A percentile compares a stretch with the other conserved stretches of the same genome.
These are phyloP conservation scores for Russula olivacea DNA, from an alignment of 768 basidiomycete species.

Conservation along the genomic window DNA sequence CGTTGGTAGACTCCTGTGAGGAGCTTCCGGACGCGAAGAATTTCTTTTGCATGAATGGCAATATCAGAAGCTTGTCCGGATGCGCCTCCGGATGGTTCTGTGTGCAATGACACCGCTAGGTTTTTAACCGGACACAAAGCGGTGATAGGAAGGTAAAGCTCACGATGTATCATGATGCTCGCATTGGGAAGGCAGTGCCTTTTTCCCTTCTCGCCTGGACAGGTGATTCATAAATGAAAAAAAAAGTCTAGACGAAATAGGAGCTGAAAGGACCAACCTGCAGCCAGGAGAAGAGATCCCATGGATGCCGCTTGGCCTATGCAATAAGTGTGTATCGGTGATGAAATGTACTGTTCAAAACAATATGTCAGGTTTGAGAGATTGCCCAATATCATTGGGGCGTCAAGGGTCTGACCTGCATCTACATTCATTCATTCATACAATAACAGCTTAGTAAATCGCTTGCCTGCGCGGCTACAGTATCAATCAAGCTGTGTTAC, in stretches of 20 bases:
- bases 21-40: conserved; percentile 77
- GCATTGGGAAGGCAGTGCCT: conserved; percentile 89
- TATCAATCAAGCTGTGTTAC: conserved; percentile 25
- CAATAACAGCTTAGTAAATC: not conserved
- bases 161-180: conserved; percentile 98
- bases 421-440: conserved; percentile 15
- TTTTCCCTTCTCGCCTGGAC: conserved; percentile 72
- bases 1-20: conserved; percentile 85
- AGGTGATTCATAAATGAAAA: conserved; percentile 20
- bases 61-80: conserved; percentile 95
- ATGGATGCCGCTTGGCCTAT: conserved; percentile 94
- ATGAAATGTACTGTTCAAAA: conserved; percentile 64
- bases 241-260: too few species aligned
- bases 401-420: conserved; percentile 46
- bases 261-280: conserved; percentile 41
- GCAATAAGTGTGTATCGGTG: conserved; percentile 95
- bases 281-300: conserved; percentile 89
- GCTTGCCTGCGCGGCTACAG: too few species aligned
- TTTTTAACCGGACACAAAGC: not conserved
- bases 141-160: conserved; percentile 28
- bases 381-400: not conserved
- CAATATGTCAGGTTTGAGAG: not conserved
- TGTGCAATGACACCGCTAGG: not conserved
- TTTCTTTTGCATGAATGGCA: conserved; percentile 96
- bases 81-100: conserved; percentile 95